Percentiles rank a stretch among this genome's conserved stretches.
phyloP scores from a whole-genome alignment of 768 basidiomycete genomes.

The Lentinula boryana region DNA sequence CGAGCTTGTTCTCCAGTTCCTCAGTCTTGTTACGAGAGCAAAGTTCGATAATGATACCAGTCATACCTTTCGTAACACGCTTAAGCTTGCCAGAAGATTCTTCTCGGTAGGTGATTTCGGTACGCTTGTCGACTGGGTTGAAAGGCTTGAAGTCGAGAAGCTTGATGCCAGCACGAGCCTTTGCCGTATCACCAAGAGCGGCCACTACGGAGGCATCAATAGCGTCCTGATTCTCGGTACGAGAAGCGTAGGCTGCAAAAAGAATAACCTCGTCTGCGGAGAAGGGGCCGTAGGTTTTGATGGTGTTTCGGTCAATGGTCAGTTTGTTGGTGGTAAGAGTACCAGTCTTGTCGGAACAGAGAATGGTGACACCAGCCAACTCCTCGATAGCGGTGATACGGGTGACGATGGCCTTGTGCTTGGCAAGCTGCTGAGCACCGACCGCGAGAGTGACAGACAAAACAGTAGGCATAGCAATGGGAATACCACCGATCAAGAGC shows the following conservation, averaged over 20 bases:
- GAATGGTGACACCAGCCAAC: conserved; percentile 95
- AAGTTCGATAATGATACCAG: conserved; percentile 95
- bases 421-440: conserved; percentile 97
- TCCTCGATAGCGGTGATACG: conserved; percentile 99
- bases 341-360: conserved; percentile 99
- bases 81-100: conserved; percentile 93
- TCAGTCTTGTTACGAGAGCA: conserved; percentile 97
- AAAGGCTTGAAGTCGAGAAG: conserved; percentile 99
- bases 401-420: conserved; percentile 99
- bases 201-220: conserved; percentile 86
- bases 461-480: conserved; percentile 99
- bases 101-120: conserved; percentile 96
- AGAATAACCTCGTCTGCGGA: conserved; percentile 88
- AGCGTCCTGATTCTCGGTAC: conserved; percentile 98
- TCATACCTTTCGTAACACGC: conserved; percentile 99
- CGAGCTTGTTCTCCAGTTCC: conserved; percentile 84
- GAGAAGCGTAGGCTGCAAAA: conserved; percentile 91
- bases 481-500: conserved; percentile 98
- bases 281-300: conserved; percentile 88
- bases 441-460: conserved; percentile 97
- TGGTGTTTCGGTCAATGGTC: conserved; percentile 89
- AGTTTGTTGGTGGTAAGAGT: conserved; percentile 99
- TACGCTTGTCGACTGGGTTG: conserved; percentile 99
- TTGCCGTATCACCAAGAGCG: conserved; percentile 64
- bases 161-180: conserved; percentile 89